Evolutionary conservation across 2,329 filamentous ascomycete genomes (phyloP), one percentile per base, ranked within the genome.

Genomic region (Monosporascus sp.): DNA sequence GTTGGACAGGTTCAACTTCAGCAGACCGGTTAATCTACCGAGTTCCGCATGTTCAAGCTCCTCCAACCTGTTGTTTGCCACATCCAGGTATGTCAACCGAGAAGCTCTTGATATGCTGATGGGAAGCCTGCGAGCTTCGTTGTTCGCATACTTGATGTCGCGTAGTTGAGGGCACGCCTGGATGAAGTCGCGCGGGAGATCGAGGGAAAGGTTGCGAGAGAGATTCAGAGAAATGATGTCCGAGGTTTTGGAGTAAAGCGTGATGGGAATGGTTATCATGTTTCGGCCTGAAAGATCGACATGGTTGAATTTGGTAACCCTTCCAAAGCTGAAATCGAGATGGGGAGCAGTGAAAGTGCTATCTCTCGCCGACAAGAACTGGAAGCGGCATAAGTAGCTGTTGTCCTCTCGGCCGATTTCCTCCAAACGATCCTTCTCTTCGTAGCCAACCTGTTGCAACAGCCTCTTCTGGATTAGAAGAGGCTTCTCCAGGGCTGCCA

Each of bases 381-480:
- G 90, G 73, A 99, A 97, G 6, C 94, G 89, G 67, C 92, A 96
- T 14, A 99, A 80, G 63, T 97, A 99, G 67, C 92, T 95, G 70
- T 97, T 96, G 74, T 99, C 94, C 70, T 99, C 94, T 53, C 94
- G 85, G 27, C 94, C 94, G 50, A 99, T 83, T 57, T 97, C 94
- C 68, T 97, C 93, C 46, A 99, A 84, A 39, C 84, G 85, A 69
- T 99, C 94, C 52, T 83, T 83, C 34, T 90, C 85, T 53, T 89
- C 86, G 65, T 97, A 99, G 9, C 94, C 94, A 50, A 93, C 88
- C 71, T 97, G 91, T 70, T 96, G 88, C 18, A 99, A 75, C 18
- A 99, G 78, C 47, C 86, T 82, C 72, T 97, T 97, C 69, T 99
- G 94, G 65, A 99, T 90, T 24, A 94, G 78, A 37, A 97, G 79